These are phyloP conservation scores for Nicotiana otophora DNA, from an alignment of 257 asterid species.

Conservation along the genomic window DNA sequence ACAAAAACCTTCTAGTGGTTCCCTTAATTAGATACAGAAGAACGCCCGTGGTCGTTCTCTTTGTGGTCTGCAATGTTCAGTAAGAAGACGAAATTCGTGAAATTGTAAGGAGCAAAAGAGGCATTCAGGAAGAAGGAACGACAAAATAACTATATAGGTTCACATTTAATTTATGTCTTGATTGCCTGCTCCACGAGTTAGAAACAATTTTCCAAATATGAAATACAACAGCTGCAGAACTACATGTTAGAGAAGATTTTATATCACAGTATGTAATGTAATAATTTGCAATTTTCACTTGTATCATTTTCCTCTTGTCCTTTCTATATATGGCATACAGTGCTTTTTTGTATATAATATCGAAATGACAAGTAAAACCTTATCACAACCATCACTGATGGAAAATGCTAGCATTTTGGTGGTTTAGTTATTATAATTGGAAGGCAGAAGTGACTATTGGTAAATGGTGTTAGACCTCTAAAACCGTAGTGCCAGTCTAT, in stretches of 20 bases:
- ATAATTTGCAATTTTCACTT: not conserved
- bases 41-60: not conserved
- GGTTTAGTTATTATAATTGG: not conserved
- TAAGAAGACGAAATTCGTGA: not conserved
- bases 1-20: conserved; percentile 21
- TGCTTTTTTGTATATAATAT: not conserved
- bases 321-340: not conserved
- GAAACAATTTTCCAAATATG: not conserved
- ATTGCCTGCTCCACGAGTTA: not conserved
- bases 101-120: not conserved
- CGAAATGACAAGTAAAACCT: not conserved
- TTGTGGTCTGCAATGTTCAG: not conserved
- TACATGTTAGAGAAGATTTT: conserved; percentile 2
- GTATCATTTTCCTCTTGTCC: not conserved
- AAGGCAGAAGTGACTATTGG: too few species aligned
- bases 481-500: too few species aligned
- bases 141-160: not conserved
- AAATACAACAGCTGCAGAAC: not conserved
- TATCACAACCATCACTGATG: not conserved
- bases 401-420: not conserved
- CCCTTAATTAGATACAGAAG: not conserved
- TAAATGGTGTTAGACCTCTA: too few species aligned
- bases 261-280: not conserved
- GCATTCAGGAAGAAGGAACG: not conserved
- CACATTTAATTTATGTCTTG: not conserved